Evolutionary conservation across 2,329 filamentous ascomycete genomes (phyloP), one percentile per base, ranked within the genome.

Genomic region (Epichloe aotearoae): DNA sequence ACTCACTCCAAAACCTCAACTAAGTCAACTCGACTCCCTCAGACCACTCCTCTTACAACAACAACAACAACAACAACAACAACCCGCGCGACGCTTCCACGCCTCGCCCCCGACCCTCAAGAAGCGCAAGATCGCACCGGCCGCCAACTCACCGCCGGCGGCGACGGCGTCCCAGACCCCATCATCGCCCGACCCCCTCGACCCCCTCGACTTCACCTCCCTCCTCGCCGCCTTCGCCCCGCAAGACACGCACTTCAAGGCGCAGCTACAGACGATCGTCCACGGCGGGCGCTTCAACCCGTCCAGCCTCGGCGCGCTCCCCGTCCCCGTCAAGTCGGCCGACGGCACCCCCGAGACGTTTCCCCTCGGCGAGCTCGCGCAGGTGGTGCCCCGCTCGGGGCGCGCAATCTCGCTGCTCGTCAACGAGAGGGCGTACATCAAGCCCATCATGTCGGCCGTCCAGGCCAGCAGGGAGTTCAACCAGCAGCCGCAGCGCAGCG

Each of bases 401-500:
- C 65, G 69, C 49, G 63, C 64, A 33, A 63, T 72, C 39, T 69
- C 67, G 6, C 66, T 72, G 11, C 65, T 72, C 45, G 64, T 70
- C 51, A 65, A 71, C 59, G 69, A 72, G 50, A 63, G 62, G 47
- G 62, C 56, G 7, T 74, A 72, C 59, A 63, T 79, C 57, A 75
- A 76, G 67, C 69, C 74, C 57, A 73, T 80, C 65, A 73, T 77
- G 70, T 72, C 69, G 59, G 76, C 76, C 34, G 68, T 80, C 47
- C 75, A 79, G 65, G 58, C 63, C 33, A 73, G 69, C 58, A 59
- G 62, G n/a, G 70, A 75, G 57, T 79, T 76, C 65, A 80, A 80
- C 69, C 76, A 80, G 70, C 76, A 79, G 70, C 76, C 77, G 45
- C 78, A 80, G 71, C 68, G 68, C 19, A 71, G 70, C 61, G 68